A percentile compares a stretch with the other conserved stretches of the same genome.
Evolutionary conservation across 495 filamentous ascomycete species (phyloP).

Genomic region (Podospora conica): DNA sequence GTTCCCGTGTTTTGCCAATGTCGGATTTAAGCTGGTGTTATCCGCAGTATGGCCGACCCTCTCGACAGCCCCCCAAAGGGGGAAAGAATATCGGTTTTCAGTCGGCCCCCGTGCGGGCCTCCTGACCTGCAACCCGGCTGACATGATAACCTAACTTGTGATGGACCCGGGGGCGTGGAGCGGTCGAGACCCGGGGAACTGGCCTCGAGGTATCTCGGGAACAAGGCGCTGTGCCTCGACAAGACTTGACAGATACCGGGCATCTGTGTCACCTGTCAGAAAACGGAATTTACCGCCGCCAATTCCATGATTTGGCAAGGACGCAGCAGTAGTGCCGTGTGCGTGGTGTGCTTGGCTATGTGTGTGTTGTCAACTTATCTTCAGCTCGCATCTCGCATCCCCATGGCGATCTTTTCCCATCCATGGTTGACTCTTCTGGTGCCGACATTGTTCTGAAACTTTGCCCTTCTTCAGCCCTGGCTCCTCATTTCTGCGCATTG

Average conservation of each 20-base stretch:
- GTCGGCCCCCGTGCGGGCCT: too few relatives aligned
- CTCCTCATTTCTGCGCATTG: background rate
- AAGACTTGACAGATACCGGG: background rate
- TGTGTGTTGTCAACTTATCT: too few relatives aligned
- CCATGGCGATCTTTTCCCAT: background rate
- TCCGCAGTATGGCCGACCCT: background rate
- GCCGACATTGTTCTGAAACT: background rate
- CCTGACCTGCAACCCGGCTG: too few relatives aligned
- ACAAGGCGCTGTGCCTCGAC: too few relatives aligned
- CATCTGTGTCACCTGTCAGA: background rate
- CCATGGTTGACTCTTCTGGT: background rate
- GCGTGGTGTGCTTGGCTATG: background rate
- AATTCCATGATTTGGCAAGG: background rate
- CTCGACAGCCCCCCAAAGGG: background rate
- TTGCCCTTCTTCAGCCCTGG: background rate
- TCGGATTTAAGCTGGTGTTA: background rate
- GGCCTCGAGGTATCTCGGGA: too few relatives aligned
- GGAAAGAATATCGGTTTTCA: too few relatives aligned
- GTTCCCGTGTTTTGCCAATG: background rate
- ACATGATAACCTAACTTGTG: background rate
- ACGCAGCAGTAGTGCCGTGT: background rate
- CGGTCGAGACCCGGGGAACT: background rate
- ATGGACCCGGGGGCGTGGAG: background rate
- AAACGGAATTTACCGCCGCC: background rate
- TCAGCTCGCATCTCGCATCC: background rate